Base-by-base conservation (phyloP, 495 filamentous ascomycete species). In the Aspergillus avenaceus region DNA sequence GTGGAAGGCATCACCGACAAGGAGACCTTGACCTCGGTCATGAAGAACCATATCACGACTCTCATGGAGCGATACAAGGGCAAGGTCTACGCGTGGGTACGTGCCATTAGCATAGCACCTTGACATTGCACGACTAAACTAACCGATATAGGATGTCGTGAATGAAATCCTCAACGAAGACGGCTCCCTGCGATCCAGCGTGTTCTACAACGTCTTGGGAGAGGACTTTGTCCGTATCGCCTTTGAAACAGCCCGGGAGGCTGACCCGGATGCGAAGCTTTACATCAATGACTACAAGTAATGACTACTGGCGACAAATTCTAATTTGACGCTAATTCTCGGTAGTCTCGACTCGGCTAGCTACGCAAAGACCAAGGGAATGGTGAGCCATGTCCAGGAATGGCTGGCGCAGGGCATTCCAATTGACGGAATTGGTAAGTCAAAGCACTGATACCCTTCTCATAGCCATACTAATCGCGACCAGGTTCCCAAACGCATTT, bases 81-180 rank as follows among this genome's bases (percentile, higher is more conserved):
- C 53, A 69, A 76, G 54, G 65, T 75, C 55, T 72, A 72, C 53
- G 70, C 64, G 36, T 81, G 77, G 77, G 69, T 74, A 55, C 18
- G 61, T 54, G 11, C 12, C 5, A 43, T 8, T n/a, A n/a, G n/a
- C n/a, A n/a, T n/a, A n/a, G n/a, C n/a, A 37, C 12, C 19, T 4
- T 13, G 13, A 0, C 3, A 18, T 6, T 1, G 8, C 22, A 14
- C 19, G 9, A 46, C 14, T 31, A 14, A 34, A 23, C 45, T 56
- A 24, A 49, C 11, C n/a, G 41, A 55, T 28, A 70, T 19, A 72
- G 80, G 84, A 88, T 58, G 85, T 89, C 0, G 73, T 86, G 14
- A 88, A 88, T 65, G 84, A 89, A 62, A 80, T 80, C 26, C 78
- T 87, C 53, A 77, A 84, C 52, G 85, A 88, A 42, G 78, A 84